These are phyloP conservation scores for Ogataea ganodermae DNA, from an alignment of 805 yeast genomes.

Conservation along the genomic window DNA sequence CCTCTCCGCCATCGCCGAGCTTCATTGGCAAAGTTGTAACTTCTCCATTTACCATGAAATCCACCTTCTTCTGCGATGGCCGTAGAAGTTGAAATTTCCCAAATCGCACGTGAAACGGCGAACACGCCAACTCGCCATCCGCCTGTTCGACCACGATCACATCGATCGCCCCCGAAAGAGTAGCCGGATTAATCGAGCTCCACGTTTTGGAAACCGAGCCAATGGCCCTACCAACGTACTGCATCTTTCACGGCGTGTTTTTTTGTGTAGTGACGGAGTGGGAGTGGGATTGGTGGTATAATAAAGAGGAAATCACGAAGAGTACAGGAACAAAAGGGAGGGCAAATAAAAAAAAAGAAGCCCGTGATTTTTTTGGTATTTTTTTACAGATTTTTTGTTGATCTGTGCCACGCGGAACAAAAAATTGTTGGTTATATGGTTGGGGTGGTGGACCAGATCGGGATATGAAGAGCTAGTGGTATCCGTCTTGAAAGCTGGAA, in stretches of 20 bases:
- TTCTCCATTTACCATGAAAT: conserved; percentile 80
- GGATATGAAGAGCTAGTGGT: not conserved
- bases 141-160: conserved; percentile 92
- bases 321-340: not conserved
- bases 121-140: conserved; percentile 70
- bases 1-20: conserved; percentile 96
- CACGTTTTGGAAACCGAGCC: conserved; percentile 95
- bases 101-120: conserved; percentile 95
- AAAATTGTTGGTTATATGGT: no score
- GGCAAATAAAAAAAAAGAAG: not conserved
- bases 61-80: conserved; percentile 94
- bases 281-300: not conserved
- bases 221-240: conserved; percentile 93
- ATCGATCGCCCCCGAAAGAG: conserved; percentile 95
- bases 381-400: not conserved
- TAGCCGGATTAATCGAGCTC: conserved; percentile 96
- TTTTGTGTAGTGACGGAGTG: not conserved
- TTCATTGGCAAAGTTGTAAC: conserved; percentile 90
- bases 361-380: not conserved
- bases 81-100: conserved; percentile 91
- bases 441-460: not conserved
- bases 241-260: conserved; percentile 53
- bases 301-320: not conserved
- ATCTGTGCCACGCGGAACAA: not conserved
- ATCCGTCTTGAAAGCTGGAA: not conserved